Evolutionary conservation across 306 rosid genomes (phyloP), one percentile per base, ranked within the genome.

Genomic region (Medicago truncatula): DNA sequence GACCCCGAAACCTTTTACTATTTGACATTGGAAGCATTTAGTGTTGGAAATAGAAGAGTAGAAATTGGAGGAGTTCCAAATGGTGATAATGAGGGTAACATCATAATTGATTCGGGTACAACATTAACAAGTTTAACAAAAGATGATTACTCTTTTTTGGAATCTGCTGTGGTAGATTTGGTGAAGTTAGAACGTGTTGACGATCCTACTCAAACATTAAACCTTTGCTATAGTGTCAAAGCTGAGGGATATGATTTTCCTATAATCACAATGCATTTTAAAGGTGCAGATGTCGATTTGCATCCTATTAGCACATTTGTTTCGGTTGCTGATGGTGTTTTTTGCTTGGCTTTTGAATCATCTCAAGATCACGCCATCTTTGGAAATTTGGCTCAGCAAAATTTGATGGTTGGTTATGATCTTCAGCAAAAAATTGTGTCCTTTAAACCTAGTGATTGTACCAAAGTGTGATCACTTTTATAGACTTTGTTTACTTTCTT

Each of bases 341-440:
- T 73, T 10, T 92, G 97, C 70, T 87, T 92, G 0, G 85, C 90
- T 12, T 87, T 92, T 25, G 0, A 1, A 0, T 0, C 6, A 17
- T 0, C 15, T 2, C 0, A 1, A 0, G 0, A 1, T 7, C 6
- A 44, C 23, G 0, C 80, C 0, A 83, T 90, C 4, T 87, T 79
- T 20, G 94, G 94, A 0, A 92, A 85, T 28, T 0, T 92, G 38
- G 82, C 87, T 0, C 96, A 92, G 20, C 46, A 25, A 31, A 83
- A 83, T 50, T 66, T 87, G 62, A 40, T 82, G 72, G 84, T 87
- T 16, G 97, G 96, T 0, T 92, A 90, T 58, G 96, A 90, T 61
- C 44, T 59, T 0, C 14, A 36, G 16, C 23, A 50, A 8, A 70
- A 47, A 1, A 61, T 31, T 0, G 79, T 92, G 23, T 85, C 91